phyloP scores from a whole-genome alignment of 148 eudicot species.

The Nepenthes gracilis region DNA sequence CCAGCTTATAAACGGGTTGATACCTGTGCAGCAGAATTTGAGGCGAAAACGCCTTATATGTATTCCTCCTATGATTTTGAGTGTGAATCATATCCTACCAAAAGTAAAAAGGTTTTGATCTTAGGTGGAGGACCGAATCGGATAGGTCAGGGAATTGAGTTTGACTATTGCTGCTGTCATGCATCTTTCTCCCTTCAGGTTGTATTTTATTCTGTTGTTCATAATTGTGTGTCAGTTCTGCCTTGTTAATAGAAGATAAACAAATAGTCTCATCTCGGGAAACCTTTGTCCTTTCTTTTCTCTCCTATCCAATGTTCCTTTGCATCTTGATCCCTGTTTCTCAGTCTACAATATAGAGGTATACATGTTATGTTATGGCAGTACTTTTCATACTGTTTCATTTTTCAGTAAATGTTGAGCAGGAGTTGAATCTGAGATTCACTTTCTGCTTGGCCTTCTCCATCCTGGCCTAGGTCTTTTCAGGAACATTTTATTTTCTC shows the following conservation, averaged over 20 bases:
- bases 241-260: background rate
- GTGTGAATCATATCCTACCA: constrained; percentile 90
- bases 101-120: constrained; percentile 78
- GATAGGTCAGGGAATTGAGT: constrained; percentile 96
- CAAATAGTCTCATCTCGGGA: background rate
- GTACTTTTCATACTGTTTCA: no score
- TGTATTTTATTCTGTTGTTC: constrained; percentile 10
- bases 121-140: constrained; percentile 98
- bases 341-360: no score
- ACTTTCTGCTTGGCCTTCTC: no score
- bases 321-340: no score
- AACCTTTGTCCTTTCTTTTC: no score
- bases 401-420: no score
- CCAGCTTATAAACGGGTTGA: constrained; percentile 93
- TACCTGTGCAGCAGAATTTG: constrained; percentile 98
- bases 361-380: no score
- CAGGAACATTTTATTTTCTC: no score
- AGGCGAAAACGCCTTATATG: constrained; percentile 97
- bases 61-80: constrained; percentile 91
- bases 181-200: constrained; percentile 99
- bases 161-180: constrained; percentile 99
- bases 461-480: no score
- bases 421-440: no score
- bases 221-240: background rate
- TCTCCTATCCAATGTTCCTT: no score